Evolutionary conservation across 1,284 basidiomycete species (phyloP).

Genomic region (Trichosporon sp.): DNA sequence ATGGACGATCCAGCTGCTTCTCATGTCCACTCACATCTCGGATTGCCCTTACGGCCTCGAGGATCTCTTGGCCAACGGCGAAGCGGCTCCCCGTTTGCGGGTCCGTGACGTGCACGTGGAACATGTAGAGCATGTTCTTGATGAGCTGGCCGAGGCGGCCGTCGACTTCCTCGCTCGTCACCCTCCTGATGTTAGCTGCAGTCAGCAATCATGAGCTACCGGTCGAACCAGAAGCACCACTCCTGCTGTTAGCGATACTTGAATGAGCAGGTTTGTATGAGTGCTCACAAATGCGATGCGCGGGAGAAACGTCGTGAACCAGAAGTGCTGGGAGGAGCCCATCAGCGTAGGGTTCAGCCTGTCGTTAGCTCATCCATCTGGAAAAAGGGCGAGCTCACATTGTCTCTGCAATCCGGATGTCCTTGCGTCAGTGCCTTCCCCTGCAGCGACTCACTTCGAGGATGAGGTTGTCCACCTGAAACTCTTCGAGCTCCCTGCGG

Average conservation of each 20-base stretch:
- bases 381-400: background rate
- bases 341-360: constrained; percentile 14
- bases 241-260: constrained; percentile 9
- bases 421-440: constrained; percentile 5
- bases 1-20: background rate
- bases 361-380: background rate
- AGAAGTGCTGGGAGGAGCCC: constrained; percentile 11
- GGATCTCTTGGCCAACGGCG: constrained; percentile 6
- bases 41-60: constrained; percentile 18
- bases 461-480: constrained; percentile 22
- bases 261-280: background rate
- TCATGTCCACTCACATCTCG: constrained; percentile 13
- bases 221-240: constrained; percentile 25
- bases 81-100: background rate
- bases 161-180: constrained; percentile 18
- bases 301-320: constrained; percentile 18
- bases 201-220: constrained; percentile 9
- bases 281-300: constrained; percentile 16
- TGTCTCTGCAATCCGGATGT: constrained; percentile 23
- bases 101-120: constrained; percentile 10
- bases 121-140: constrained; percentile 16
- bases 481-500: constrained; percentile 15
- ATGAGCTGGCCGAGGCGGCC: constrained; percentile 11
- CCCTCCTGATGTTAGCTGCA: constrained; percentile 6
- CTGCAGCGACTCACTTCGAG: constrained; percentile 9